A percentile compares a stretch with the other conserved stretches of the same genome.
phyloP scores from a whole-genome alignment of 305 asterid species.

The Solanum aculeatissimum region DNA sequence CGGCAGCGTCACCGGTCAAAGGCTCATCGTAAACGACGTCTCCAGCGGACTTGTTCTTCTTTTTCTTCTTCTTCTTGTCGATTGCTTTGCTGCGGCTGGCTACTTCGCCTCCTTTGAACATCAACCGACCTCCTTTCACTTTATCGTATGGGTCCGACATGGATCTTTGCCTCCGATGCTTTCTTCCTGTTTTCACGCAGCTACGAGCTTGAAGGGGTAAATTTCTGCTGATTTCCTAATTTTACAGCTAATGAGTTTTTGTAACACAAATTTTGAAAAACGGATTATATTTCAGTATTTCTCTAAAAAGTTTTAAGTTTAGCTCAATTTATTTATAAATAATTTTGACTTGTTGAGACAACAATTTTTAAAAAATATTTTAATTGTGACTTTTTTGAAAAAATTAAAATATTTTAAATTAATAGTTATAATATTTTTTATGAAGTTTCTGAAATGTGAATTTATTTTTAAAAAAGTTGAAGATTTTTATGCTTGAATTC shows the following conservation, averaged over 20 bases:
- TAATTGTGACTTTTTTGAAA: no score
- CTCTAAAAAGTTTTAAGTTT: not conserved
- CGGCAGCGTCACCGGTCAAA: constrained; percentile 11
- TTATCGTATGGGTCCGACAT: constrained; percentile 83
- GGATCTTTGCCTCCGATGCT: not conserved
- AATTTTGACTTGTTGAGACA: not conserved
- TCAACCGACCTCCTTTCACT: constrained; percentile 68
- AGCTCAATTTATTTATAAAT: not conserved
- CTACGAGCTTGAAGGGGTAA: not conserved
- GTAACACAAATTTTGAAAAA: not conserved
- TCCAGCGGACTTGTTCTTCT: constrained; percentile 32
- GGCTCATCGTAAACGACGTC: constrained; percentile 38
- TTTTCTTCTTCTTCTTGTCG: constrained; percentile 62
- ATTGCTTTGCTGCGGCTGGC: constrained; percentile 69
- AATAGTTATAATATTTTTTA: not conserved
- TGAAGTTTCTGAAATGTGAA: not conserved
- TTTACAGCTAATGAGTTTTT: not conserved
- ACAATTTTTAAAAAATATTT: not conserved
- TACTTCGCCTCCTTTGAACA: constrained; percentile 84
- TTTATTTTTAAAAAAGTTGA: not conserved
- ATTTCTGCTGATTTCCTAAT: not conserved
- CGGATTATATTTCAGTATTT: not conserved
- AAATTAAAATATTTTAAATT: not conserved
- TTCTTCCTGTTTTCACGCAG: not conserved
- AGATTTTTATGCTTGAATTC: not conserved